Base-by-base conservation (phyloP, 2,329 filamentous ascomycete species). In the Hypoxylon sp. region DNA sequence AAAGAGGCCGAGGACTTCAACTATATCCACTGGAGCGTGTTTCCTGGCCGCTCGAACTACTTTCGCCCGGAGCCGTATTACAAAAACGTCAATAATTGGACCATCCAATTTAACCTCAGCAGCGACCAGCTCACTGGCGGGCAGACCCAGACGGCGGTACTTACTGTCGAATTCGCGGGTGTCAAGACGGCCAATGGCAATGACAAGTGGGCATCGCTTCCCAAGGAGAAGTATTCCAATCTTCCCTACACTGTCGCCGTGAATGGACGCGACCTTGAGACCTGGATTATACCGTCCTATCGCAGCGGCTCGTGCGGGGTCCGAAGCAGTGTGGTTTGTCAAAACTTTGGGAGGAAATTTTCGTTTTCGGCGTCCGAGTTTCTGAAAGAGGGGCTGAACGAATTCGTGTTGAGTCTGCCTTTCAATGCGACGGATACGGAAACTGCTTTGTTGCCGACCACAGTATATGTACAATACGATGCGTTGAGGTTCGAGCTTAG, bases 1-100 rank as follows among this genome's bases (percentile, higher is more conserved):
- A 77, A 86, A 14, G 80, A 81, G 22, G 79, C 79, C 0, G 75
- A 78, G 13, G 86, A 88, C 72, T 82, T 89, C 66, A 90, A 90
- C 75, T 90, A 90, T 54, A 85, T 90, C 2, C 89, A 91, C 75
- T 91, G 88, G 89, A 86, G 84, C 56, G 86, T 89, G 2, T 90
- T 88, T 72, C 87, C 88, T 0, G 85, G 86, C 0, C 79, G 84
- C n/a, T 85, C 81, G 0, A 85, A 88, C 74, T 83, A 77, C 30
- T 63, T 81, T 4, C 80, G 85, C 0, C 77, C 80, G 1, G 77
- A 82, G 58, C 79, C 82, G 6, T 82, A 84, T 63, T 80, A 82
- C 69, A 74, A 78, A 13, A 77, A 84, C 55, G 82, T 88, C 25
- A 88, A 88, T 75, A 88, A 89, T 77, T 89, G 87, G 88, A 89